These are phyloP conservation scores for Magnaporthiopsis incrustans DNA, from an alignment of 2,329 filamentous ascomycete species.

Conservation along the genomic window DNA sequence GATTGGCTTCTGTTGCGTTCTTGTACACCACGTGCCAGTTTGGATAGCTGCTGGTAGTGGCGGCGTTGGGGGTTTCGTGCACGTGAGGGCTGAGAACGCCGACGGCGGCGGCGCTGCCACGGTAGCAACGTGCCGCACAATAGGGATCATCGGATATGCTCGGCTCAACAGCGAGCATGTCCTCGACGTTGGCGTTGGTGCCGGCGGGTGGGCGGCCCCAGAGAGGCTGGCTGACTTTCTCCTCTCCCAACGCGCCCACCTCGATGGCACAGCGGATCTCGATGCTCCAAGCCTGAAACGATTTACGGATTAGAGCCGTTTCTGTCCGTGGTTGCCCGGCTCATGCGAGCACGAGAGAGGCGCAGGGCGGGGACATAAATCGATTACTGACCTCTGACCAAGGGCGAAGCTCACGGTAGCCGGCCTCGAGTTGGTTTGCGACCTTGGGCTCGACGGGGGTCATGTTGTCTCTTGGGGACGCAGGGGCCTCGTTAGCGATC, in stretches of 20 bases:
- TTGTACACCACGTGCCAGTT: constrained; percentile 84
- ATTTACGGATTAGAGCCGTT: neutral
- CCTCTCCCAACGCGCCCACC: constrained; percentile 80
- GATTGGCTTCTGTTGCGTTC: constrained; percentile 66
- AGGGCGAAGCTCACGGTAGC: constrained; percentile 76
- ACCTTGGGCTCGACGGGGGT: constrained; percentile 75
- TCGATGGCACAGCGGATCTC: constrained; percentile 86
- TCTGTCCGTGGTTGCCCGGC: neutral
- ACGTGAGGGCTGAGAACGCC: constrained; percentile 33
- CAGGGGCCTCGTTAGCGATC: neutral
- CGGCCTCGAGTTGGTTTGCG: constrained; percentile 87
- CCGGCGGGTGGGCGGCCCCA: constrained; percentile 50
- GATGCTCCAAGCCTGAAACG: constrained; percentile 67
- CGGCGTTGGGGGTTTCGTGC: constrained; percentile 14
- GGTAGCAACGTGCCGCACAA: constrained; percentile 52
- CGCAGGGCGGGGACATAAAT: neutral
- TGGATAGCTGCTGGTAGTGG: constrained; percentile 45
- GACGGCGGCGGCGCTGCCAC: constrained; percentile 50
- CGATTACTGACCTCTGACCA: constrained; percentile 55
- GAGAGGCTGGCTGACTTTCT: constrained; percentile 77
- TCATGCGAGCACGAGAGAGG: neutral
- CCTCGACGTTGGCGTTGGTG: constrained; percentile 22
- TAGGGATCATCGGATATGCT: constrained; percentile 45
- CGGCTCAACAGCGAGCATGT: constrained; percentile 24
- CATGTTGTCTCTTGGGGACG: constrained; percentile 68